phyloP scores from a whole-genome alignment of 306 rosid species.

The Glycine latifolia region DNA sequence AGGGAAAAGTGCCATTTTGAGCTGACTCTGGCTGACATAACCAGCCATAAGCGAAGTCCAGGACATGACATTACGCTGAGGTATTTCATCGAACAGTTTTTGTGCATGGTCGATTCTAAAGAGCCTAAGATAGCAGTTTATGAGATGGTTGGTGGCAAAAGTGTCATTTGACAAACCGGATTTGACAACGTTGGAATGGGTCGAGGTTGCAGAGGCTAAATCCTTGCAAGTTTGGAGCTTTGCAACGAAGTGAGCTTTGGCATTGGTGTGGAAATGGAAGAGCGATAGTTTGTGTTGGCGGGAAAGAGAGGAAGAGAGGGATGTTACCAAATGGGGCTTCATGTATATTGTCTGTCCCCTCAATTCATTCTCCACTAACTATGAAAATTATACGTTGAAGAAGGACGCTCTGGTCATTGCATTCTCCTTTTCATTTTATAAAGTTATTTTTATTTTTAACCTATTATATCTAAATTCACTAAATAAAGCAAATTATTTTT shows the following conservation, averaged over 20 bases:
- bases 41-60: slow-evolving; percentile 87
- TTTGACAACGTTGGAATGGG: slow-evolving; percentile 61
- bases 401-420: slow-evolving; percentile 31
- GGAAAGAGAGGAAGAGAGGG: slow-evolving; percentile 43
- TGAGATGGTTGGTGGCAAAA: slow-evolving; percentile 63
- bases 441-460: no score
- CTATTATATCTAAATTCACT: no score
- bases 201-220: slow-evolving; percentile 52
- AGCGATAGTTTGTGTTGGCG: slow-evolving; percentile 51
- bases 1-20: slow-evolving; percentile 57
- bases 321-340: slow-evolving; percentile 28
- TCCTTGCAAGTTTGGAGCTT: slow-evolving; percentile 58
- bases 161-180: slow-evolving; percentile 61
- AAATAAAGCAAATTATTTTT: no score
- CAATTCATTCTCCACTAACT: background rate
- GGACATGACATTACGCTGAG: slow-evolving; percentile 69
- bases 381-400: background rate
- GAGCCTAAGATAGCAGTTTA: slow-evolving; percentile 63
- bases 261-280: slow-evolving; percentile 52
- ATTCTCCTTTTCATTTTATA: no score
- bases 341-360: background rate
- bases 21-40: slow-evolving; percentile 52
- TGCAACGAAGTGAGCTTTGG: slow-evolving; percentile 50
- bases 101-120: slow-evolving; percentile 57
- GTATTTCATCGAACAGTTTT: slow-evolving; percentile 70